A percentile compares a stretch with the other conserved stretches of the same genome.
Evolutionary conservation across 495 filamentous ascomycete genomes (phyloP).

Genomic region (Trypethelium eluteriae): DNA sequence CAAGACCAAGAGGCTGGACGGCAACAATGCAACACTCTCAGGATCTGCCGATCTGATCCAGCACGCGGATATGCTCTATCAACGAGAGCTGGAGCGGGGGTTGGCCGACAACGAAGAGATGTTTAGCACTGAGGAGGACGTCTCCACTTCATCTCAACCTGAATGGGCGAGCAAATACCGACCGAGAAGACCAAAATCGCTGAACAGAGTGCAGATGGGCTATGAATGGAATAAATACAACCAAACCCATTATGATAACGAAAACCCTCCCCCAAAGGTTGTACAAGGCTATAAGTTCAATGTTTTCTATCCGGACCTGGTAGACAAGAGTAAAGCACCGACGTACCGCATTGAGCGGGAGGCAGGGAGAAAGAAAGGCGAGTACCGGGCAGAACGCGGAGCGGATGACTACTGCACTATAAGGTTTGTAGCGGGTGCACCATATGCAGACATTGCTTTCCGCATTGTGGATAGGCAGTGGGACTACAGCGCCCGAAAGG

Average conservation of each 20-base stretch:
- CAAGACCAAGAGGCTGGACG: not conserved
- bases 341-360: conserved; percentile 94
- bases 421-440: conserved; percentile 88
- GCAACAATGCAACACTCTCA: not conserved
- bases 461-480: conserved; percentile 98
- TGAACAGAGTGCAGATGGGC: conserved; percentile 97
- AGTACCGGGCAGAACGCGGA: conserved; percentile 91
- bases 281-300: conserved; percentile 99
- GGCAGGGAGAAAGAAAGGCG: conserved; percentile 74
- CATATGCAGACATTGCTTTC: conserved; percentile 96
- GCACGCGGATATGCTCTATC: conserved; percentile 65
- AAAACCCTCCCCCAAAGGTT: conserved; percentile 95
- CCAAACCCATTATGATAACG: conserved; percentile 98
- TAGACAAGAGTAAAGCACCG: conserved; percentile 88
- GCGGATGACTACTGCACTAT: conserved; percentile 97
- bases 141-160: conserved; percentile 53
- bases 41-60: not conserved
- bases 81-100: conserved; percentile 86
- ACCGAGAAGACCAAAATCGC: conserved; percentile 90
- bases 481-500: conserved; percentile 94
- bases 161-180: conserved; percentile 87
- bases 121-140: conserved; percentile 82
- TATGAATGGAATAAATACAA: conserved; percentile 99
- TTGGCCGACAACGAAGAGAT: conserved; percentile 94
- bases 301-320: conserved; percentile 98